Evolutionary conservation across 2,329 filamentous ascomycete genomes (phyloP).

Genomic region (Nakataea oryzae): DNA sequence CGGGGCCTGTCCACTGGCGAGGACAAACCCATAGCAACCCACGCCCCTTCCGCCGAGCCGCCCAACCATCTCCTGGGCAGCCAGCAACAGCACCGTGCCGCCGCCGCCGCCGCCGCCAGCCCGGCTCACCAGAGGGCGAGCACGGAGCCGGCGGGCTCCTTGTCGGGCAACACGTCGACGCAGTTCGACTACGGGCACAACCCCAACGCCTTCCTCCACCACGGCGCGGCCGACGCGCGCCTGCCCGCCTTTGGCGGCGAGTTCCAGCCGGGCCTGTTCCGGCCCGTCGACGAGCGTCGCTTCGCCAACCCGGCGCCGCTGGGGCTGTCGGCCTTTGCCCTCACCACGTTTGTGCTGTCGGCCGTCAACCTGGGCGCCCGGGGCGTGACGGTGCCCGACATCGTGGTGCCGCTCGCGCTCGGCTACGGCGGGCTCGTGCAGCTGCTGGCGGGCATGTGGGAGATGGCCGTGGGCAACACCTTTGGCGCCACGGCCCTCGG

Average conservation of each 20-base stretch:
- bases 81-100: slow-evolving; percentile 7
- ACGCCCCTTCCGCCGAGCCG: neutral
- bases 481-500: slow-evolving; percentile 75
- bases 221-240: slow-evolving; percentile 18
- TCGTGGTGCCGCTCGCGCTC: slow-evolving; percentile 59
- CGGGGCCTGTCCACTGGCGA: neutral
- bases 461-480: slow-evolving; percentile 81
- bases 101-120: slow-evolving; percentile 4
- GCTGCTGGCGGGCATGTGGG: slow-evolving; percentile 80
- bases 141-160: neutral
- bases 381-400: slow-evolving; percentile 47
- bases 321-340: slow-evolving; percentile 67
- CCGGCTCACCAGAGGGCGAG: neutral
- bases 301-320: slow-evolving; percentile 73
- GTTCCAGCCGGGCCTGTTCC: slow-evolving; percentile 61
- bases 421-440: slow-evolving; percentile 73
- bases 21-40: neutral
- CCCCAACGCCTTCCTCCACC: slow-evolving; percentile 24
- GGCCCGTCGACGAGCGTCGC: slow-evolving; percentile 48
- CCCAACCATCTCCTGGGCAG: neutral
- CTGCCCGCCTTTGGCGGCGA: slow-evolving; percentile 59
- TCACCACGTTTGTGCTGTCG: slow-evolving; percentile 74
- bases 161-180: slow-evolving; percentile 9
- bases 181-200: slow-evolving; percentile 25
- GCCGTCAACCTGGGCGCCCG: slow-evolving; percentile 60